Percentiles rank a stretch among this genome's conserved stretches.
Evolutionary conservation across 306 rosid species (phyloP).

Genomic region (Inga oerstediana): DNA sequence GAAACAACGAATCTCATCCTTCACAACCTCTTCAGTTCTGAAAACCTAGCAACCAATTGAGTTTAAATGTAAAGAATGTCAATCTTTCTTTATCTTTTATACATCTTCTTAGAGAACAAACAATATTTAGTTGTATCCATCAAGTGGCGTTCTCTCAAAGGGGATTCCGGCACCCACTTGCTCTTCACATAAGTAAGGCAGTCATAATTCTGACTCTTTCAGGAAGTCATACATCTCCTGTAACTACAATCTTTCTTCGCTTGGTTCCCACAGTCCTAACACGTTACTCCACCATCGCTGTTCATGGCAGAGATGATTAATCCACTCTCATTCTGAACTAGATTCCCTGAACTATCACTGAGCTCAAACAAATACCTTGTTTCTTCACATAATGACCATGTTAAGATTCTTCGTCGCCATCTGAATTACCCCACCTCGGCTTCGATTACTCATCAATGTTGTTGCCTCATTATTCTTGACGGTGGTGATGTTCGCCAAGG

Average conservation of each 20-base stretch:
- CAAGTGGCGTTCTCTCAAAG: constrained; percentile 83
- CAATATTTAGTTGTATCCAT: constrained; percentile 2
- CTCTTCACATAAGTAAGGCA: constrained; percentile 95
- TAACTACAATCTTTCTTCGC: constrained; percentile 88
- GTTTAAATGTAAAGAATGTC: too few relatives aligned
- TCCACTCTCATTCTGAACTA: neutral
- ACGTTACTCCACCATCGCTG: neutral
- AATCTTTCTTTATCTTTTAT: too few relatives aligned
- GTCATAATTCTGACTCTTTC: constrained; percentile 87
- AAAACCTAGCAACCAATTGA: too few relatives aligned
- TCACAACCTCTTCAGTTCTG: too few relatives aligned
- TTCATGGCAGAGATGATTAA: constrained; percentile 25
- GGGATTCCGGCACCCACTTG: constrained; percentile 93
- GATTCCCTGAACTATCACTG: too few relatives aligned
- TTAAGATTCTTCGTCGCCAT: constrained; percentile 63
- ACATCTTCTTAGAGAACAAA: too few relatives aligned
- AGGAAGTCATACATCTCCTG: constrained; percentile 87
- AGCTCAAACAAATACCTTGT: too few relatives aligned
- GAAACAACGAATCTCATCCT: too few relatives aligned
- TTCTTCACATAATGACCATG: constrained; percentile 52
- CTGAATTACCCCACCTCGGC: constrained; percentile 64
- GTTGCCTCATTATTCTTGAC: neutral
- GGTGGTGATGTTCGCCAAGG: neutral
- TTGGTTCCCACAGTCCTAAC: constrained; percentile 85
- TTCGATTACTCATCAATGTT: constrained; percentile 19